phyloP scores from a whole-genome alignment of 2,329 filamentous ascomycete genomes.

The Trichoderma hamatum region DNA sequence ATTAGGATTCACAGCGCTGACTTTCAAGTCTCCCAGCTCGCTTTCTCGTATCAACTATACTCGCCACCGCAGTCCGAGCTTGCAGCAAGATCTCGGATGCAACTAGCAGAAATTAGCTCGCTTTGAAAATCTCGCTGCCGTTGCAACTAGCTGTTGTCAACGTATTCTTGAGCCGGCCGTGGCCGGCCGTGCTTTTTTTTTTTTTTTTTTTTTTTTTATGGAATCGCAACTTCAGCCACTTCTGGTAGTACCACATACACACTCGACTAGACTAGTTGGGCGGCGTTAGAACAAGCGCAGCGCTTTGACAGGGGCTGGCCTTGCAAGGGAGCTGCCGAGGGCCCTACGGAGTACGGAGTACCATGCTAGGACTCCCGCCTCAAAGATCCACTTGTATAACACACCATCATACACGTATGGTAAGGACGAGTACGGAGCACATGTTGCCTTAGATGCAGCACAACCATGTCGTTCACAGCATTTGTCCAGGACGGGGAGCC shows the following conservation, averaged over 20 bases:
- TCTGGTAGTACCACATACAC: not conserved
- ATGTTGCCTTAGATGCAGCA: not conserved
- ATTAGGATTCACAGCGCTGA: constrained; percentile 22
- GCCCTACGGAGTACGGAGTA: constrained; percentile 24
- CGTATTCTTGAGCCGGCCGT: constrained; percentile 5
- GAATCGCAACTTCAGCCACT: not conserved
- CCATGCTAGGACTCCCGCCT: constrained; percentile 33
- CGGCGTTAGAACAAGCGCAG: constrained; percentile 24
- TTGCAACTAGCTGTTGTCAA: not conserved
- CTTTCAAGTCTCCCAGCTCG: not conserved
- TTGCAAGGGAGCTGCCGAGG: constrained; percentile 33
- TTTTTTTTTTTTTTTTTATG: not conserved
- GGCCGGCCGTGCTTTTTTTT: constrained; percentile 9
- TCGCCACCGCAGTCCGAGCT: not conserved
- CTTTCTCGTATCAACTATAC: not conserved
- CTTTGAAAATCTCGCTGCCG: not conserved
- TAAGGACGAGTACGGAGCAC: not conserved
- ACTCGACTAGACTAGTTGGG: constrained; percentile 1
- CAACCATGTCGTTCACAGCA: not conserved
- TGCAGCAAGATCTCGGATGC: constrained; percentile 8
- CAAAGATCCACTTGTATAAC: constrained; percentile 29
- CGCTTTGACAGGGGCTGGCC: constrained; percentile 18
- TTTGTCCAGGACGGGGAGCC: not conserved
- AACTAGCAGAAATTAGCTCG: not conserved
- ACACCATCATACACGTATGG: not conserved